Conservation (phyloP, 805 yeast species). For the Candida qinlingensis region DNA sequence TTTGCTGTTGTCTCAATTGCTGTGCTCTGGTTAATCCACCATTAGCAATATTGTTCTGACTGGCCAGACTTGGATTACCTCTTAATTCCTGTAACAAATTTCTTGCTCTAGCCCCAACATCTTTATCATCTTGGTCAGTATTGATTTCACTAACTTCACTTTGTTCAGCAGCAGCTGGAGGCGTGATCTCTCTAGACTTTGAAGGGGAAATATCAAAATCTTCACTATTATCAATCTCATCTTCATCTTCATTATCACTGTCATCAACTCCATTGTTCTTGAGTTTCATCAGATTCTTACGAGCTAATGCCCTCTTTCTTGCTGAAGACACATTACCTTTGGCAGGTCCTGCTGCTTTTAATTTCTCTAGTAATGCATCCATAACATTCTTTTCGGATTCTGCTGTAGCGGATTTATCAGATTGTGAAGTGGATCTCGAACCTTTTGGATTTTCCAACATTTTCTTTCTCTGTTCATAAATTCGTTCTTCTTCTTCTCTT, state of each 20-base stretch:
- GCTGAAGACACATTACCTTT: constrained; percentile 77
- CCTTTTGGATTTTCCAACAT: constrained; percentile 27
- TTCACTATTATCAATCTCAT: constrained; percentile 5
- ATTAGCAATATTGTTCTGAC: constrained; percentile 23
- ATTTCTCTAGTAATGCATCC: constrained; percentile 79
- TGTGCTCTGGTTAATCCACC: constrained; percentile 36
- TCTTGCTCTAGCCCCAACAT: constrained; percentile 57
- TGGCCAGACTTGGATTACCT: constrained; percentile 9
- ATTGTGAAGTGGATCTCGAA: constrained; percentile 12
- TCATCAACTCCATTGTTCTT: constrained; percentile 21
- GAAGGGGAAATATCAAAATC: constrained; percentile 18
- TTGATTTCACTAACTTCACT: neutral
- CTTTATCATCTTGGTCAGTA: constrained; percentile 27
- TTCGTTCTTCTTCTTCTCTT: constrained; percentile 74
- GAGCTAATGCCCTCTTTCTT: constrained; percentile 70
- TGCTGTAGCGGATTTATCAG: neutral
- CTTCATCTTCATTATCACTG: constrained; percentile 11
- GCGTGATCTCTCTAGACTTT: constrained; percentile 5
- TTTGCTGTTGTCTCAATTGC: constrained; percentile 37
- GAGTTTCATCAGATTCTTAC: constrained; percentile 50
- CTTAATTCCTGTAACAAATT: constrained; percentile 57
- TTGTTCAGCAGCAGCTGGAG: neutral
- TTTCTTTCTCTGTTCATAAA: constrained; percentile 72
- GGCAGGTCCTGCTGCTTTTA: constrained; percentile 71
- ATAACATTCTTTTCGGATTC: constrained; percentile 41